These are phyloP conservation scores for Solanum chmielewskii DNA, from an alignment of 257 asterid species.

Conservation along the genomic window DNA sequence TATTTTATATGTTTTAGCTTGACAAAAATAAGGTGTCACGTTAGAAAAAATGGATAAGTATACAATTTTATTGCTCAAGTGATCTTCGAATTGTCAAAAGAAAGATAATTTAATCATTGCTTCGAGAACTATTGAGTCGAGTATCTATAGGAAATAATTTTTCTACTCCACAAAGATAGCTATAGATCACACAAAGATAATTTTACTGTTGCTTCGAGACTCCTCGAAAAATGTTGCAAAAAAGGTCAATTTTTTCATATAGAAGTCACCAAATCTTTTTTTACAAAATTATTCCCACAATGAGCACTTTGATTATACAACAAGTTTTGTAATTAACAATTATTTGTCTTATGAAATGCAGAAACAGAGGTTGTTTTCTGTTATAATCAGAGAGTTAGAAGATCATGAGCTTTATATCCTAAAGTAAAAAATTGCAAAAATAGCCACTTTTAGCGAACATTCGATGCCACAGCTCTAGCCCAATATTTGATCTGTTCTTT, in stretches of 20 bases:
- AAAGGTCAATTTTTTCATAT: background rate
- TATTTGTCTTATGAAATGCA: background rate
- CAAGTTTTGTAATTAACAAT: background rate
- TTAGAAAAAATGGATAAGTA: rapidly evolving
- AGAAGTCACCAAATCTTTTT: background rate
- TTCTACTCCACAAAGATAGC: background rate
- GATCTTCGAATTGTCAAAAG: background rate
- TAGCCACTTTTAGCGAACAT: slow-evolving; percentile 66
- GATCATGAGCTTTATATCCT: background rate
- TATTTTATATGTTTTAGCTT: background rate
- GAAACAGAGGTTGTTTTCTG: background rate
- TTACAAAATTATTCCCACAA: background rate
- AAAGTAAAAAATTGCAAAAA: background rate
- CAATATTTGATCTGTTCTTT: slow-evolving; percentile 83
- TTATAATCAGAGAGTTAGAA: background rate
- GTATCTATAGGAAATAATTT: background rate
- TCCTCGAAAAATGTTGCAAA: background rate
- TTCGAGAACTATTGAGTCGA: background rate
- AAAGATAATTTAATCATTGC: background rate
- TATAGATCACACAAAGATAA: no score
- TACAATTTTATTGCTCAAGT: background rate
- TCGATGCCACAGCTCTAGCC: slow-evolving; percentile 95
- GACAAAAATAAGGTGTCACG: background rate
- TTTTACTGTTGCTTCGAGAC: no score
- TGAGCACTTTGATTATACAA: background rate